Evolutionary conservation across 2,329 filamentous ascomycete genomes (phyloP).

Genomic region (Gaeumannomyces tritici): DNA sequence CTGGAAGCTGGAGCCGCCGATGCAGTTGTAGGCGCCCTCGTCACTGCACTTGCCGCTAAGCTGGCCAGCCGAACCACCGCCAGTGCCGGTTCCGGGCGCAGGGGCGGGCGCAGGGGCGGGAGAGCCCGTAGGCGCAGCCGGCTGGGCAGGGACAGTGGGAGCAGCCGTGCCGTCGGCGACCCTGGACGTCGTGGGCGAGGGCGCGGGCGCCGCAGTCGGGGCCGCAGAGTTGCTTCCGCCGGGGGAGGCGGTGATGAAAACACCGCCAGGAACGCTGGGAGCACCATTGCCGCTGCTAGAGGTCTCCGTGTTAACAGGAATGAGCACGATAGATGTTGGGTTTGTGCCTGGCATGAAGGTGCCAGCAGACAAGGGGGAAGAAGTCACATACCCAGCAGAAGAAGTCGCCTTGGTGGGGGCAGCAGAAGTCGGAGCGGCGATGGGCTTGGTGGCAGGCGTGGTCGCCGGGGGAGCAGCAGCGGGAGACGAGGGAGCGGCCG

Average conservation of each 20-base stretch:
- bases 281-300: neutral
- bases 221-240: conserved; percentile 6
- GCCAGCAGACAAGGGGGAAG: neutral
- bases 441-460: too few relatives aligned
- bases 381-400: neutral
- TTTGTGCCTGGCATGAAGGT: neutral
- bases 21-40: conserved; percentile 51
- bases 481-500: neutral
- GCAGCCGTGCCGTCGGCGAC: neutral
- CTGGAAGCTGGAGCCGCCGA: conserved; percentile 45
- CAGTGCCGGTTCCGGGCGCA: conserved; percentile 14
- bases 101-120: conserved; percentile 10
- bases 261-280: conserved; percentile 25
- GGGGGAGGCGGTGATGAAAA: conserved; percentile 28
- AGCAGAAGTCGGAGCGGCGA: conserved; percentile 13
- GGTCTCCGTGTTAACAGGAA: neutral
- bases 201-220: neutral
- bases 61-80: conserved; percentile 7
- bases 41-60: conserved; percentile 26
- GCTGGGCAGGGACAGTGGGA: neutral
- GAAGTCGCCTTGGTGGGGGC: neutral
- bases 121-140: neutral
- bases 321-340: neutral
- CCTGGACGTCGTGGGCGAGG: conserved; percentile 6
- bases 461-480: neutral